A percentile compares a stretch with the other conserved stretches of the same genome.
Evolutionary conservation across 2,329 filamentous ascomycete species (phyloP).

Genomic region (Alternaria alternata): DNA sequence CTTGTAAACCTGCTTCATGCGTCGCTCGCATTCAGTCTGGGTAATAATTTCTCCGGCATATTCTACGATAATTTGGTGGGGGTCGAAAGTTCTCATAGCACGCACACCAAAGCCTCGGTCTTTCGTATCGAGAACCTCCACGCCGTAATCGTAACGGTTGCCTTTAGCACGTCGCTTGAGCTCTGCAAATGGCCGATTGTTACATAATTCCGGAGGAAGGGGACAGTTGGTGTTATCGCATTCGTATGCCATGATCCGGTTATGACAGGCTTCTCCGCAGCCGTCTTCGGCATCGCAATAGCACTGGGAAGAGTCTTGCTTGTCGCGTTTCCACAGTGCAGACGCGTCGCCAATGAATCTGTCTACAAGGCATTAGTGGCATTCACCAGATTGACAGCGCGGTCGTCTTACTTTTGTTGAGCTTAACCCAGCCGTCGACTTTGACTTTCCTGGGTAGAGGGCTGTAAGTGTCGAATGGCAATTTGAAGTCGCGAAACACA

Average conservation of each 20-base stretch:
- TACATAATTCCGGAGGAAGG: slow-evolving; percentile 75
- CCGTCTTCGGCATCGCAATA: slow-evolving; percentile 67
- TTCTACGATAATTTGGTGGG: slow-evolving; percentile 96
- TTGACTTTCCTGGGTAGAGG: slow-evolving; percentile 88
- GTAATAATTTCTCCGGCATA: slow-evolving; percentile 98
- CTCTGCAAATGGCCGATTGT: slow-evolving; percentile 86
- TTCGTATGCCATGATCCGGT: slow-evolving; percentile 96
- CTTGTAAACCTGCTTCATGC: slow-evolving; percentile 94
- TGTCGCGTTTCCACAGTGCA: slow-evolving; percentile 81
- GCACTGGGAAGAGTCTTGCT: slow-evolving; percentile 76
- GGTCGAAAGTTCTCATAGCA: slow-evolving; percentile 84
- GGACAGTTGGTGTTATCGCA: slow-evolving; percentile 92
- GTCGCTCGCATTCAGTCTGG: slow-evolving; percentile 87
- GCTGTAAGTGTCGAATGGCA: slow-evolving; percentile 90
- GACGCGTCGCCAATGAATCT: slow-evolving; percentile 87
- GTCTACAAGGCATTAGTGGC: slow-evolving; percentile 62
- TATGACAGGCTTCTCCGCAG: slow-evolving; percentile 90
- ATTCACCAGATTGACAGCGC: slow-evolving; percentile 14
- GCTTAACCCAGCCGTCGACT: slow-evolving; percentile 90
- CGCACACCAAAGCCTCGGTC: slow-evolving; percentile 92
- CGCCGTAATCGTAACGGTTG: slow-evolving; percentile 88
- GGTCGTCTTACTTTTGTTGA: slow-evolving; percentile 78
- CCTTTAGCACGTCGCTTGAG: slow-evolving; percentile 73
- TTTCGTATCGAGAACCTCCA: slow-evolving; percentile 90
- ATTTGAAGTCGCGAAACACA: slow-evolving; percentile 76